Percentiles rank a stretch among this genome's conserved stretches.
phyloP scores from a whole-genome alignment of 2,329 filamentous ascomycete species.

The Parastagonospora avenae region DNA sequence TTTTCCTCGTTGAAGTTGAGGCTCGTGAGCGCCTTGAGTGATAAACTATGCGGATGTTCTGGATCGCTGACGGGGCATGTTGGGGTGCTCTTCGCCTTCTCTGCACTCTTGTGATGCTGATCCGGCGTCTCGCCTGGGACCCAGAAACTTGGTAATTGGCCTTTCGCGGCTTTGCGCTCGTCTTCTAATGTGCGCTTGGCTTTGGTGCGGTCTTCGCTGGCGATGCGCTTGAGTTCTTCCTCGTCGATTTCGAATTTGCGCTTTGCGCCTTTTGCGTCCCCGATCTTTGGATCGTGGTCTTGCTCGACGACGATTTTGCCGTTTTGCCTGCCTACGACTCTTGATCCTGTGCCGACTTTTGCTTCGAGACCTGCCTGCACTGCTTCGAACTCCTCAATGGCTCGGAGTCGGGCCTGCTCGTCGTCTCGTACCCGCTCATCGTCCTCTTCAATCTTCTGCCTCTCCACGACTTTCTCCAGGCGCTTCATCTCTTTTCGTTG shows the following conservation, averaged over 20 bases:
- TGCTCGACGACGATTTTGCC: constrained; percentile 53
- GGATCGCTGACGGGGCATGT: constrained; percentile 76
- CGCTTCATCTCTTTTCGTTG: constrained; percentile 93
- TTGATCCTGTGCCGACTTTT: constrained; percentile 43
- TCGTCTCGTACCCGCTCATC: constrained; percentile 67
- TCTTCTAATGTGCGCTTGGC: constrained; percentile 72
- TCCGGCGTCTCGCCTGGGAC: constrained; percentile 81
- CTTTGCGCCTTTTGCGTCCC: constrained; percentile 59
- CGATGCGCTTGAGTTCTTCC: constrained; percentile 73
- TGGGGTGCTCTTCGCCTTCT: constrained; percentile 65
- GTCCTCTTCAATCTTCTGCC: constrained; percentile 64
- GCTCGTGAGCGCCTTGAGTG: constrained; percentile 76
- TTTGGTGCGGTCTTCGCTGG: constrained; percentile 70
- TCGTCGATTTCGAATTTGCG: constrained; percentile 83
- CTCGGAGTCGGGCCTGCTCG: constrained; percentile 71
- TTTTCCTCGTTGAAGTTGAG: constrained; percentile 79
- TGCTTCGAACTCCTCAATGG: constrained; percentile 81
- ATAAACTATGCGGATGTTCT: constrained; percentile 72
- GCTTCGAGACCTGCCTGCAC: constrained; percentile 70
- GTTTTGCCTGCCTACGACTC: constrained; percentile 48
- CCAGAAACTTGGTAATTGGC: constrained; percentile 86
- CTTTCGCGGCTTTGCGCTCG: constrained; percentile 70
- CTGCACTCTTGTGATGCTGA: constrained; percentile 51
- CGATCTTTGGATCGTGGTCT: constrained; percentile 33
- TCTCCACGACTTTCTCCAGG: constrained; percentile 68